Percentiles rank a stretch among this genome's conserved stretches.
phyloP scores from a whole-genome alignment of 306 rosid species.

The Begonia masoniana region DNA sequence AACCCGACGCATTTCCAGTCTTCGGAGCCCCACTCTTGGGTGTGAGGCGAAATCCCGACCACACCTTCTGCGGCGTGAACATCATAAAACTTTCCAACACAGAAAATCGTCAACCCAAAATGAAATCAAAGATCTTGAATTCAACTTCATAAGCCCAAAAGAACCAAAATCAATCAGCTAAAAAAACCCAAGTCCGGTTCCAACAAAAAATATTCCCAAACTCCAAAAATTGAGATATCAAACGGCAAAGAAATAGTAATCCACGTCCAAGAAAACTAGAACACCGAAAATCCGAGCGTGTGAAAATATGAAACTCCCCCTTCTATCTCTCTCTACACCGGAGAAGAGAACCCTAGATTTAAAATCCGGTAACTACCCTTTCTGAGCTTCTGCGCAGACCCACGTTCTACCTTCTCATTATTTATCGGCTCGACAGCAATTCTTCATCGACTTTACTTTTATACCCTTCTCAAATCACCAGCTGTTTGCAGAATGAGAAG shows the following conservation, averaged over 20 bases:
- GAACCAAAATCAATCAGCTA: conserved; percentile 5
- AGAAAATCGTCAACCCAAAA: conserved; percentile 10
- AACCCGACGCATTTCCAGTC: conserved; percentile 37
- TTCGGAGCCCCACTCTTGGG: conserved; percentile 42
- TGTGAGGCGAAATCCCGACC: conserved; percentile 45
- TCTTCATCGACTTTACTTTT: conserved; percentile 3
- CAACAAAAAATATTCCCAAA: neutral
- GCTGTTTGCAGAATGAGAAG: neutral
- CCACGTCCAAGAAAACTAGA: conserved; percentile 18
- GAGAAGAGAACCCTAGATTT: conserved; percentile 33
- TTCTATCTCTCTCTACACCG: neutral
- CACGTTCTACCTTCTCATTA: conserved; percentile 25
- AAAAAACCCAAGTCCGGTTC: conserved; percentile 4
- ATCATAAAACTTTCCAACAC: conserved; percentile 25
- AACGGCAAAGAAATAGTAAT: neutral
- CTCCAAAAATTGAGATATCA: conserved; percentile 1
- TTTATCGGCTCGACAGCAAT: conserved; percentile 22
- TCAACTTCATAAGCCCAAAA: conserved; percentile 28
- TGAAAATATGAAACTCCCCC: no score
- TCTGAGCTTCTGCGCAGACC: conserved; percentile 30
- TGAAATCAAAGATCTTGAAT: conserved; percentile 19
- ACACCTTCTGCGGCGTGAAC: conserved; percentile 67
- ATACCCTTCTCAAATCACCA: neutral
- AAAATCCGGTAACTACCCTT: conserved; percentile 67
- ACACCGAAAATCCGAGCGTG: conserved; percentile 58